Evolutionary conservation across 345 rosid genomes (phyloP).

Genomic region (Eucalyptus sideroxylon): DNA sequence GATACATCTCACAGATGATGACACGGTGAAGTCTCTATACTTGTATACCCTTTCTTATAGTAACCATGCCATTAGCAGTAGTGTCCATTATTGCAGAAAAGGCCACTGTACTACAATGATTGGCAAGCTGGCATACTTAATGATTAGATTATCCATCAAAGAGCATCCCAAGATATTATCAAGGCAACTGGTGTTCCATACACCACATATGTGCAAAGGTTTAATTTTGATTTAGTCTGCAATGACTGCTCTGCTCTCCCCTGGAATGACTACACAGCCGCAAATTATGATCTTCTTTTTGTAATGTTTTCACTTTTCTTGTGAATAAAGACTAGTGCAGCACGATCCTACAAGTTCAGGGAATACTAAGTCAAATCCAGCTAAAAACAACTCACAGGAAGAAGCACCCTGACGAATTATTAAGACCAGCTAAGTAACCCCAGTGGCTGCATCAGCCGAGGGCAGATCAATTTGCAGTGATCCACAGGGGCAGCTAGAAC

Average conservation of each 20-base stretch:
- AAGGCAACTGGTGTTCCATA: neutral
- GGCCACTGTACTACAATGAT: neutral
- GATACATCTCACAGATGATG: neutral
- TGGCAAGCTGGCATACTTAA: neutral
- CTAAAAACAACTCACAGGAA: neutral
- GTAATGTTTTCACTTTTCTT: neutral
- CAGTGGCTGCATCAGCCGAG: neutral
- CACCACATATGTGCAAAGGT: neutral
- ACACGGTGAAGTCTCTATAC: neutral
- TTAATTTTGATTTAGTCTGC: neutral
- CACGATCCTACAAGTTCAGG: neutral
- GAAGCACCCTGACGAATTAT: neutral
- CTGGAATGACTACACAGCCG: neutral
- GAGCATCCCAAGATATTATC: neutral
- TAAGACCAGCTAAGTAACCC: neutral
- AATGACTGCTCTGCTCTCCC: neutral
- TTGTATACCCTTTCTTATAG: neutral
- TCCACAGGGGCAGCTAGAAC: neutral
- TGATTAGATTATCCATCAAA: neutral
- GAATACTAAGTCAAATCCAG: neutral
- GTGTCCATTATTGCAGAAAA: neutral
- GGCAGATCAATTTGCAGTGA: neutral
- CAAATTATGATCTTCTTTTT: neutral
- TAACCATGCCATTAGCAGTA: neutral
- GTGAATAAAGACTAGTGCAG: neutral